Evolutionary conservation across 768 basidiomycete species (phyloP), one percentile per base, ranked within the genome.

Genomic region (Auriscalpium vulgare): DNA sequence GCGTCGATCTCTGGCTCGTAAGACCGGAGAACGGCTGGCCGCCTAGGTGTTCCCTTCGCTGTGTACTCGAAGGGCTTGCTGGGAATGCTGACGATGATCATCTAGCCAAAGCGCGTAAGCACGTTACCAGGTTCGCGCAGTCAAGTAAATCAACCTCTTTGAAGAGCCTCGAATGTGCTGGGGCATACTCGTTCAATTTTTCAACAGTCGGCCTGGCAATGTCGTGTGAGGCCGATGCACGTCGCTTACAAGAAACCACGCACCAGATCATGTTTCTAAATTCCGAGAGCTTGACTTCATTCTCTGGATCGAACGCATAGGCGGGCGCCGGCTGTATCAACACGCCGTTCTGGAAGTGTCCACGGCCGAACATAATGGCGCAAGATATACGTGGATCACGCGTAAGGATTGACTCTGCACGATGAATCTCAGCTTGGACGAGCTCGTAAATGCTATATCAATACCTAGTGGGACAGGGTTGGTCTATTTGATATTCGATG

Each of bases 1-100:
- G 62, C 67, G 34, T 80, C 70, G 19, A 83, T 79, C 54, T 82
- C 80, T 1, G 69, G 52, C 11, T 65, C 66, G 59, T 82, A 82
- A 16, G 66, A 10, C 4, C 53, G 62, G 38, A 78, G 51, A 1
- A 75, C 69, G 5, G 69, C 71, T 54, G 74, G 75, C 49, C 74
- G 72, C 44, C 68, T 67, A 4, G 78, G 70, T 0, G 79, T 76
- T 1, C 78, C 77, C 59, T 81, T 82, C 0, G 67, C 72, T 1
- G 77, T 66, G 19, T 73, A 73, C n/a, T 72, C 66, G 44, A 81
- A 66, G 1, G 77, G 79, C 54, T 77, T 77, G 0, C 65, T 68
- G 23, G 72, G 61, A 3, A 68, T 65, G 0, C 78, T 69, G 14
- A 80, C 63, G 34, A 80, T 45, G 38, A 82, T 76, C 77, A 81